Evolutionary conservation across 441 rosid species (phyloP).

Genomic region (Codiaeum variegatum): DNA sequence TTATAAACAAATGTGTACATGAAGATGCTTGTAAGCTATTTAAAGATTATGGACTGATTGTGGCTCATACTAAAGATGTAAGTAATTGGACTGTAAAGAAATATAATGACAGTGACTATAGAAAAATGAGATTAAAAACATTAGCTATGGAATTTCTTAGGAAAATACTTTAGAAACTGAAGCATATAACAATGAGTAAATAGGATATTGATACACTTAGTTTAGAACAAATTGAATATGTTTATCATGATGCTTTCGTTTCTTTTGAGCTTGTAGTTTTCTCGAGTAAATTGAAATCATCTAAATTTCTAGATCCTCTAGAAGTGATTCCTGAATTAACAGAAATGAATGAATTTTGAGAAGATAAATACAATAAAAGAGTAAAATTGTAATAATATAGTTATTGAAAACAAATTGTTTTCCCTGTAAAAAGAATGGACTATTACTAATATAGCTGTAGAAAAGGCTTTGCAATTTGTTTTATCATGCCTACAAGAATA

Average conservation of each 20-base stretch:
- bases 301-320: too few relatives aligned
- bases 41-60: neutral
- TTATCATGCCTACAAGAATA: too few relatives aligned
- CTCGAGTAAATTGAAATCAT: neutral
- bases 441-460: too few relatives aligned
- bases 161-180: slow-evolving; percentile 4
- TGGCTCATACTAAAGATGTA: neutral
- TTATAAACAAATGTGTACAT: neutral
- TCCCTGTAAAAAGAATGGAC: too few relatives aligned
- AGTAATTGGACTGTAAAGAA: neutral
- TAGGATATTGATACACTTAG: slow-evolving; percentile 11
- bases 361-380: too few relatives aligned
- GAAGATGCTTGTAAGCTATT: neutral
- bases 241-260: slow-evolving; percentile 20
- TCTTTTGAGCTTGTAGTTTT: slow-evolving; percentile 5
- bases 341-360: too few relatives aligned
- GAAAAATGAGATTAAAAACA: neutral
- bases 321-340: too few relatives aligned
- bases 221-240: slow-evolving; percentile 11
- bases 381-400: too few relatives aligned
- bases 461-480: too few relatives aligned
- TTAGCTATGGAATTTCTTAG: neutral
- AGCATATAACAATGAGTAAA: slow-evolving; percentile 1
- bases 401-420: too few relatives aligned
- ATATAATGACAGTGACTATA: neutral